Evolutionary conservation across 306 rosid species (phyloP), one percentile per base, ranked within the genome.

Genomic region (Cercis canadensis): DNA sequence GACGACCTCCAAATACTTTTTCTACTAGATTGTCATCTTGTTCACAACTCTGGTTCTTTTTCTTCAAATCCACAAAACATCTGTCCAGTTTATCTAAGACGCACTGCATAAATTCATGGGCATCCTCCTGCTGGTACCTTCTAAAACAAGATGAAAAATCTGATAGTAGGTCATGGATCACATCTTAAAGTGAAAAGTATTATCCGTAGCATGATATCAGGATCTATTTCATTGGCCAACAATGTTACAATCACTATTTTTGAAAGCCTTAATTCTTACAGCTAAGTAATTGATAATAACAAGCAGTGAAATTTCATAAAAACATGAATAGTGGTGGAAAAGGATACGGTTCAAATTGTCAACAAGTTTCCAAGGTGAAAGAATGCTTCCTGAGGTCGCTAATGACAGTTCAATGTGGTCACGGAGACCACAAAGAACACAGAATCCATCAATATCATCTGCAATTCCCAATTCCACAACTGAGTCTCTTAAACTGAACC

Each of bases 71-170:
- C 59, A 78, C 57, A 31, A 70, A 87, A 70, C 88, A 75, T 44
- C 78, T 70, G 29, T 87, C 97, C 29, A 94, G 85, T 75, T 83
- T 89, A 77, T 94, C 96, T 54, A 94, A 80, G 58, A 82, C 84
- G 71, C 92, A 89, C 74, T 89, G 96, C 89, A 94, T 69, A 66
- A 94, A 94, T 46, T 94, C 96, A 75, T 94, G 97, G 61, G 96
- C 97, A 82, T 94, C 99, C 68, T 94, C 99, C 77, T 94, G 99
- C 81, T 87, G 88, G 47, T 81, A 80, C 66, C 88, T 84, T 69
- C 12, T 75, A 69, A 94, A 91, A 17, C 4, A 70, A 65, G 96
- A 83, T 49, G 92, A 89, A 78, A 94, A 75, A 61, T 84, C 97
- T 94, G 62, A 53, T 36, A 19, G 7, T 2, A 11, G 50, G 83